Evolutionary conservation across 768 basidiomycete genomes (phyloP), one percentile per base, ranked within the genome.

Genomic region (Russula compacta): DNA sequence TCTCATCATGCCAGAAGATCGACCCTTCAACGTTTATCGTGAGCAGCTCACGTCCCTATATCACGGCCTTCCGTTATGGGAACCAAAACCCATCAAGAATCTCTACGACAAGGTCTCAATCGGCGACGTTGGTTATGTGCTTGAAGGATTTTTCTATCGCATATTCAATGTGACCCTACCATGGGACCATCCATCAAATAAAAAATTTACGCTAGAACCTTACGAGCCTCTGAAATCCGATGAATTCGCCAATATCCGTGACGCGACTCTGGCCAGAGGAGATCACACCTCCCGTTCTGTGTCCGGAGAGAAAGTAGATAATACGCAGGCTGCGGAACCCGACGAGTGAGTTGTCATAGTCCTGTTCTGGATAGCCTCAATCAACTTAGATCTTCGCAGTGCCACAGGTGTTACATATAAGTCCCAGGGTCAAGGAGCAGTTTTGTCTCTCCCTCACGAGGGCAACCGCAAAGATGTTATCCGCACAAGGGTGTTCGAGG

Each of bases 71-170:
- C 59, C 59, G 1, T 49, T 66, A 17, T 66, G 67, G 64, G 46
- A 65, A 40, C 67, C 67, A 40, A 59, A 61, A 15, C 67, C 67
- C 15, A 39, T 33, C 3, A 6, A 36, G 3, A 6, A 36, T 7
- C 15, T 58, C 33, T 67, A 68, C 29, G 35, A 60, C 35, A 53
- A 29, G 1, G 58, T 68, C 55, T 46, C 50, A 12, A 55, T 65
- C 10, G 67, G 64, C 10, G 67, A 68, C 36, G 67, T 68, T 35
- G 67, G 67, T 19, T 67, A 56, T 38, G 36, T 67, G 6, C 5
- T 21, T 2, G 49, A 60, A 9, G 67, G 67, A 14, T 29, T 29
- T 29, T 68, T 67, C 14, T 21, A 46, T 42, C 59, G 63, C 33
- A 58, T 67, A 38, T 67, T 65, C 60, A 68, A 66, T 12, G 56